Base-by-base conservation (phyloP, 2,329 filamentous ascomycete species). In the Myriosclerotinia scirpicola region DNA sequence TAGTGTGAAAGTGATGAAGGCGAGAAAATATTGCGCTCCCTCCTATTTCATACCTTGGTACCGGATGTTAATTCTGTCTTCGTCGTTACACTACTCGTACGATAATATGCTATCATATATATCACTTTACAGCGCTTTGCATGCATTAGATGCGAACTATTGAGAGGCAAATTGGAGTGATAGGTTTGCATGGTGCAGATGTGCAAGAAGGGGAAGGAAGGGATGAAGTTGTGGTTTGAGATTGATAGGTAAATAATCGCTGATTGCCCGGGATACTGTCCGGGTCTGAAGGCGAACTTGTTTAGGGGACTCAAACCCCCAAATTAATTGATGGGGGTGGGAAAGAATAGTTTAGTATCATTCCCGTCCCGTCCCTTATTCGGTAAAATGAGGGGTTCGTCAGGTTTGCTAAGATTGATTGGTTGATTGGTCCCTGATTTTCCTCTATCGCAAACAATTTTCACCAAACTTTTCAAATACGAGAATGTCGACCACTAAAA, bases 41-140 rank as follows among this genome's bases (percentile, higher is more conserved):
- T 60, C 44, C 58, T 42, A 50, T 60, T 60, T 60, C 58, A 50
- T 60, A 60, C 58, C 58, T 60, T 60, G 58, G 58, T 60, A 60
- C 22, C 44, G 58, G 58, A 22, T 38, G 50, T n/a, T 36, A 11
- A 20, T 38, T 50, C 44, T 34, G 58, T 50, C 58, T 26, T 50
- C 12, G n/a, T n/a, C 40, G 40, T 59, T 46, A 5, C 40, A 44
- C 44, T n/a, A 26, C 54, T 58, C 38, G 42, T 22, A 50, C 34
- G 58, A 50, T 38, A 34, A 61, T 26, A 14, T 50, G 58, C 50
- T 61, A 26, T 50, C 34, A 22, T 50, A 22, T 61, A 22, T 50
- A 22, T 61, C 34, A 14, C 7, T 34, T 34, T 40, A 5, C 12
- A 48, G 30, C 6, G 34, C 12, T 12, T n/a, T 50, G 44, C 58